phyloP scores from a whole-genome alignment of 768 basidiomycete genomes.

The Psilocybe cubensis region DNA sequence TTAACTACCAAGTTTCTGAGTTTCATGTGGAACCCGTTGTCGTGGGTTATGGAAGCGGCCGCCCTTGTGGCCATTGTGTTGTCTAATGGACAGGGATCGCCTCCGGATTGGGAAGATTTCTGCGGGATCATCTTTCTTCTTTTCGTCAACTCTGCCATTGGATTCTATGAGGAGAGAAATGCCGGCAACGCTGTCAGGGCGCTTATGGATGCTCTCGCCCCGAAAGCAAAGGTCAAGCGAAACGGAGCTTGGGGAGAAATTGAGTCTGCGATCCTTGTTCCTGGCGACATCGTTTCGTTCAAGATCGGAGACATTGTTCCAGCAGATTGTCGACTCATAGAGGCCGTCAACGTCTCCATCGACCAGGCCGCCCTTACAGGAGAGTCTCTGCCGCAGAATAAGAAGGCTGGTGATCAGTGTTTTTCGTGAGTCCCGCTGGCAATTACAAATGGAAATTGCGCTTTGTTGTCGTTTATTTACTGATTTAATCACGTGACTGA shows the following conservation, averaged over 20 bases:
- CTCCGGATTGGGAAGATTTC: conserved; percentile 99
- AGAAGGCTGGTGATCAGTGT: conserved; percentile 94
- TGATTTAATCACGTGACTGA: conserved; percentile 6
- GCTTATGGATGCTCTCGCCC: conserved; percentile 98
- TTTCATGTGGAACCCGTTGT: conserved; percentile 99
- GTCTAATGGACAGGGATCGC: conserved; percentile 84
- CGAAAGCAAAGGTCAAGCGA: conserved; percentile 94
- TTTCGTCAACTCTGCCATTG: conserved; percentile 94
- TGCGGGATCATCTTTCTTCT: conserved; percentile 92
- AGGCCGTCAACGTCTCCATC: conserved; percentile 97
- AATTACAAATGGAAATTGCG: background rate
- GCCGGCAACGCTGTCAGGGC: conserved; percentile 99
- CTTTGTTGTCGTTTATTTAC: too few relatives aligned
- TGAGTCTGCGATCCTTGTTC: conserved; percentile 88
- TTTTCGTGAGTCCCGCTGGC: conserved; percentile 79
- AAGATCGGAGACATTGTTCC: conserved; percentile 99
- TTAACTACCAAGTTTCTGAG: conserved; percentile 77
- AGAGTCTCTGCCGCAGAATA: conserved; percentile 91
- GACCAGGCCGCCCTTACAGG: conserved; percentile 98
- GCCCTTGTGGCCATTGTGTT: conserved; percentile 93
- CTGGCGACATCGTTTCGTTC: conserved; percentile 96
- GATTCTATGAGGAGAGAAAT: conserved; percentile 97
- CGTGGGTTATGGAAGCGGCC: conserved; percentile 99
- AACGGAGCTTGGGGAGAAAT: conserved; percentile 86
- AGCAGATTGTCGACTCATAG: conserved; percentile 95